Evolutionary conservation across 352 stramenopile genomes (phyloP), one percentile per base, ranked within the genome.

Genomic region (Globisporangium parvum): DNA sequence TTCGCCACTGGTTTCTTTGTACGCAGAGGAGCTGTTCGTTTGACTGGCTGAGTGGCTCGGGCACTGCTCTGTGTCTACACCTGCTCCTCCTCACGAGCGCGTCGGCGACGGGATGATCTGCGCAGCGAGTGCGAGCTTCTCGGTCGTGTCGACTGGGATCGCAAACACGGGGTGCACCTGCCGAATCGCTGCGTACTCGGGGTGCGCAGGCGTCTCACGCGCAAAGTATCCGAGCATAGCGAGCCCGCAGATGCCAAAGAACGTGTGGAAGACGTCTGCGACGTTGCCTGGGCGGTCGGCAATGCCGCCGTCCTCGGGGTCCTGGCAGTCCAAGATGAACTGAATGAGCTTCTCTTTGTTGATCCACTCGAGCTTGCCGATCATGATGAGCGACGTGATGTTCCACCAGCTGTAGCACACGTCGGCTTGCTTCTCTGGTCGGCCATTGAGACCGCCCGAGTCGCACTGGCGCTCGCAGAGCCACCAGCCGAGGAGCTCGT

Each of bases 401-500:
- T 98, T 98, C 97, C 97, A 99, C 96, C 97, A 99, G 56, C 90
- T 98, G 71, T 99, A 99, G 72, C 97, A 99, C 45, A 99, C 96
- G 72, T 99, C 97, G 0, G 96, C 94, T 62, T 99, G 97, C 83
- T 99, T 99, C 78, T 99, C 97, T 0, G 96, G 96, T 40, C 97
- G 77, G 9, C 97, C 97, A 67, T 99, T 99, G 26, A 95, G 69
- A 9, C 85, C 83, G 31, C 83, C 84, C 11, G 82, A 95, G 71
- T 99, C 97, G 70, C 96, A 98, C 69, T 99, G 97, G 46, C 97
- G 80, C 72, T 99, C 96, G 52, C 89, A 95, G 14, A 99, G 82
- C 96, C 96, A 99, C 95, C 96, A 98, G 1, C 87, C 88, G 3
- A 99, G 77, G 31, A 97, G 60, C 62, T 98, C 91, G 35, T 80